Base-by-base conservation (phyloP, 129 eudicot genomes). In the Flaveria sonorensis region DNA sequence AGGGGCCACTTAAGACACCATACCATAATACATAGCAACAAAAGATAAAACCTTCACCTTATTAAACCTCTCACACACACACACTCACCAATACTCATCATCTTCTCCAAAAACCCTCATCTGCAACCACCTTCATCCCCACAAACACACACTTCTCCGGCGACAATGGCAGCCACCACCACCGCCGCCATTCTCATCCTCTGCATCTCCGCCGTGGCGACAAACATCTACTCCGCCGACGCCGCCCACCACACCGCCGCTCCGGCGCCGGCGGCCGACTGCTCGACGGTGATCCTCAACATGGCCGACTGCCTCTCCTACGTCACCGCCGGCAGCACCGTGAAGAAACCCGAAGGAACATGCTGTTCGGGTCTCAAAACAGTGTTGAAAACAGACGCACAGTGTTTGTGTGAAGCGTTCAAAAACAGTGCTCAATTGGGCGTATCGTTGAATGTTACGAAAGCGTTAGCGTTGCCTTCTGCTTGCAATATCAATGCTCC, bases 191-290 rank as follows among this genome's bases (percentile, higher is more conserved):
- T 71, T 26, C 53, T 81, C 10, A 13, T 84, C 32, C 75, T 84
- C 19, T 55, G 40, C 72, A 76, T 84, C 75, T 75, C 68, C 13
- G 67, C 70, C 6, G 51, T 43, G 24, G 48, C 23, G 15, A 73
- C 30, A 15, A 47, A 36, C 15, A 73, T n/a, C 18, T 24, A 15
- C 4, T 12, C 63, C 0, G 84, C 74, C 11, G 64, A 80, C 0
- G 76, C 86, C 4, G 89, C 89, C 0, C 81, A 85, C 62, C 83
- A 73, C 83, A 77, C 70, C 26, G 78, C 85, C 0, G 89, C 96
- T 0, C 89, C 96, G 60, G 84, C 96, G 20, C 96, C 96, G 65
- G 92, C 92, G 18, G 92, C 79, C 40, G 96, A 90, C 90, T 90
- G 96, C 68, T 77, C 96, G 6, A 75, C 81, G 26, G 83, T 87